Evolutionary conservation across 1,139 yeast species (phyloP), one percentile per base, ranked within the genome.

Genomic region (Suhomyces chickasaworum): DNA sequence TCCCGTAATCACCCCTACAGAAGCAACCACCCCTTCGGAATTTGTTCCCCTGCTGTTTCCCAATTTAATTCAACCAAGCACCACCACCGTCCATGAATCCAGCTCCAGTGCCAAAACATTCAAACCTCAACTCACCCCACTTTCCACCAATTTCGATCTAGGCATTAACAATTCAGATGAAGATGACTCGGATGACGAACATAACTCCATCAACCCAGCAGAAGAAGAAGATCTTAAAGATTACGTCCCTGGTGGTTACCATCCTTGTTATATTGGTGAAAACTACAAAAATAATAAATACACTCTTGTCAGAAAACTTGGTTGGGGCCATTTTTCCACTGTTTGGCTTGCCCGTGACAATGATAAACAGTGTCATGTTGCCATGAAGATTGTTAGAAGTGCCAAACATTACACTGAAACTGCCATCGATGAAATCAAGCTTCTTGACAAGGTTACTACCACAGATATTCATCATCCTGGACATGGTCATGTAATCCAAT

Each of bases 271-370:
- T 47, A 68, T 69, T 41, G 75, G 75, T 15, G 77, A 71, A 41
- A 57, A 57, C 32, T 73, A 71, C 54, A 64, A 64, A 46, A 65
- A 71, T 35, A 55, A 57, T 40, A 64, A 62, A 43, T 73, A 73
- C 55, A 64, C 71, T 2, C 57, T 71, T 22, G 61, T 71, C 15
- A 57, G 75, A 17, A 72, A 72, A 53, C 58, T 73, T 13, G 80
- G 80, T 2, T 75, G 80, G 80, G 80, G 80, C 22, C 80, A 75
- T 53, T 75, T 75, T 50, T 72, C 77, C 21, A 75, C 80, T 3
- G 80, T 75, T 10, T 75, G 80, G 80, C 59, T 75, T 27, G 80
- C 80, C 2, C 63, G 72, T 40, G 68, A 68, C 43, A 62, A 68
- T 53, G 68, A 61, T 51, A 65, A 62, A 45, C 62, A 68, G 37